Base-by-base conservation (phyloP, 805 yeast genomes). In the Ogataea glucozyma region DNA sequence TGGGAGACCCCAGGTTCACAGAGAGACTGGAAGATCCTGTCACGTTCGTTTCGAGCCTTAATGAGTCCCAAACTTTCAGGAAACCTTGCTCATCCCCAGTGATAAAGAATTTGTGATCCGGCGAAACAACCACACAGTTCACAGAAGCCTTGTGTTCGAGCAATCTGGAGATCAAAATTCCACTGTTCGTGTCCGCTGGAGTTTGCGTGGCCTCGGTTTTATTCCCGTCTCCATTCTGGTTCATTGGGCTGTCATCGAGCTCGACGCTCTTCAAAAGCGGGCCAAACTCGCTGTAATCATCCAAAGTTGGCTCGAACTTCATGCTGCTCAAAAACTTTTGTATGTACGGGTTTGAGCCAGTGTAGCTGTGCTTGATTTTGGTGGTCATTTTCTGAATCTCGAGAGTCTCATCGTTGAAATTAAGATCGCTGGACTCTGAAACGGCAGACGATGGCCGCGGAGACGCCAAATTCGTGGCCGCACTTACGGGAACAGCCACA, bases 71-170 rank as follows among this genome's bases (percentile, higher is more conserved):
- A 0, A 91, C 62, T 49, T 79, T 83, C 29, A 93, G 55, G 1
- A 67, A 57, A 0, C 97, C 96, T 21, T 75, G 74, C 36, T 81
- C 85, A 6, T 93, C 87, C 2, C 89, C 96, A 2, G 93, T 81
- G 2, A 88, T 66, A 49, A 91, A 81, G 49, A 78, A 83, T 18
- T 76, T 75, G 12, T 79, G 73, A 21, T 83, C 81, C 0, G 84
- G 81, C 4, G 86, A 73, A 0, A 78, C 74, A 1, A 72, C 76
- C 7, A 88, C 57, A 20, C 81, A 65, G 17, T 72, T 79, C n/a
- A 89, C 68, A 2, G 79, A 38, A 0, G 78, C 70, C n/a, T 66
- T 66, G 54, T 83, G 88, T 31, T 85, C 88, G 29, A 76, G 70
- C 35, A 87, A 65, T 41, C 77, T 79, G 0, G 89, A 75, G 2